phyloP scores from a whole-genome alignment of 805 yeast species.

The Yamadazyma ubonensis region DNA sequence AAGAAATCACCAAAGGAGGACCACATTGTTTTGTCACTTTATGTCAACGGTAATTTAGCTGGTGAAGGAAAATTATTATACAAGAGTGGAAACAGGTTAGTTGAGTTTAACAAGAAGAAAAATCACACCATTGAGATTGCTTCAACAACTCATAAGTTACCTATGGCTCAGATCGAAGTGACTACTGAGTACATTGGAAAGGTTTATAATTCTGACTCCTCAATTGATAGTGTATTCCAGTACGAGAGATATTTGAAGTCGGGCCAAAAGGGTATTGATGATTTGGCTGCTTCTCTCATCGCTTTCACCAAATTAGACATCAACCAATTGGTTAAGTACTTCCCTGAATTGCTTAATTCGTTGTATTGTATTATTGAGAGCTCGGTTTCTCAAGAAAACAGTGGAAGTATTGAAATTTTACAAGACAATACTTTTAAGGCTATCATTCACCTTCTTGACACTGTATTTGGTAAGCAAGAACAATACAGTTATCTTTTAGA shows the following conservation, averaged over 20 bases:
- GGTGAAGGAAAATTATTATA: slow-evolving; percentile 60
- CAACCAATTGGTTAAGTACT: slow-evolving; percentile 54
- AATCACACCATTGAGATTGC: slow-evolving; percentile 45
- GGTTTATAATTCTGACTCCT: slow-evolving; percentile 54
- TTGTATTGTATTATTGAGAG: slow-evolving; percentile 32
- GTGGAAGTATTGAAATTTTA: slow-evolving; percentile 28
- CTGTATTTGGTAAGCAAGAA: slow-evolving; percentile 63
- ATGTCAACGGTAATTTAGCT: slow-evolving; percentile 58
- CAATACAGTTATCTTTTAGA: slow-evolving; percentile 60
- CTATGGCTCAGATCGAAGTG: slow-evolving; percentile 51
- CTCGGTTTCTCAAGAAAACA: slow-evolving; percentile 23
- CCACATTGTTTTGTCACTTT: slow-evolving; percentile 53
- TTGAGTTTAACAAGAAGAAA: slow-evolving; percentile 46
- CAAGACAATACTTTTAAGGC: slow-evolving; percentile 49
- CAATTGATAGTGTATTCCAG: slow-evolving; percentile 53
- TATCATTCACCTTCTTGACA: slow-evolving; percentile 59
- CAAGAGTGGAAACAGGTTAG: slow-evolving; percentile 45
- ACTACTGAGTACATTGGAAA: slow-evolving; percentile 69
- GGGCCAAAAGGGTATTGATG: slow-evolving; percentile 40
- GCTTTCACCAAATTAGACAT: slow-evolving; percentile 55
- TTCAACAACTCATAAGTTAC: slow-evolving; percentile 33
- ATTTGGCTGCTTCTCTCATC: slow-evolving; percentile 47
- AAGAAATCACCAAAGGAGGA: slow-evolving; percentile 47
- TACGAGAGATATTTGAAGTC: slow-evolving; percentile 50
- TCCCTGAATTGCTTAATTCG: slow-evolving; percentile 52